Conservation (phyloP, 179 eudicot genomes). For the Corrigiola litoralis region DNA sequence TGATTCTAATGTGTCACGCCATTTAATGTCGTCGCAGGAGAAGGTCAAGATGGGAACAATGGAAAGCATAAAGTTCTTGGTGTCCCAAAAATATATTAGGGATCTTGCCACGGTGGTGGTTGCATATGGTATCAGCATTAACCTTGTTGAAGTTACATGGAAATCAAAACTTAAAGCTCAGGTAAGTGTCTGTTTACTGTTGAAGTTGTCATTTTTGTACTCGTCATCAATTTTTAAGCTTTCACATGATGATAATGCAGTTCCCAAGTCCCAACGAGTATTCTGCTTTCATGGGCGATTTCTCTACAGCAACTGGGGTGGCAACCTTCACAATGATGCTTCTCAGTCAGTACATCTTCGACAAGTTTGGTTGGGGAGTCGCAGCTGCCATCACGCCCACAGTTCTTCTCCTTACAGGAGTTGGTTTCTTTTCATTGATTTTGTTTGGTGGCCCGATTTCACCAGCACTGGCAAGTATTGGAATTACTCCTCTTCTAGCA, state of each 20-base stretch:
- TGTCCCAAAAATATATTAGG: conserved; percentile 74
- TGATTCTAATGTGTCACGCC: conserved; percentile 4
- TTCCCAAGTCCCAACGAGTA: conserved; percentile 97
- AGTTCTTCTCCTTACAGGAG: conserved; percentile 82
- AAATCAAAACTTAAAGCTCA: conserved; percentile 99
- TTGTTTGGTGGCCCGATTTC: conserved; percentile 72
- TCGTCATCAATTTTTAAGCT: background rate
- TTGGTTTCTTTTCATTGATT: conserved; percentile 86
- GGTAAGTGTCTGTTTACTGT: conserved; percentile 34
- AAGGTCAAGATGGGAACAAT: conserved; percentile 90
- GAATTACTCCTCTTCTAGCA: conserved; percentile 94
- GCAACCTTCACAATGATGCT: conserved; percentile 96
- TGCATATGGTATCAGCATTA: conserved; percentile 94
- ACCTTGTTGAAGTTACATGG: conserved; percentile 99
- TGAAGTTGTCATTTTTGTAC: background rate
- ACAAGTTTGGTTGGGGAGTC: conserved; percentile 97
- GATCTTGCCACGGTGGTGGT: conserved; percentile 96
- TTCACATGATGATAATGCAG: conserved; percentile 32
- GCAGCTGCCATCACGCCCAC: conserved; percentile 97
- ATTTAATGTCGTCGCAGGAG: conserved; percentile 44
- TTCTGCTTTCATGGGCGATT: conserved; percentile 99
- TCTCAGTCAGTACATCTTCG: conserved; percentile 83
- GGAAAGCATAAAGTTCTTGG: conserved; percentile 96
- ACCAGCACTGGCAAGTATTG: conserved; percentile 62
- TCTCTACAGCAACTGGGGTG: conserved; percentile 96